Evolutionary conservation across 345 rosid species (phyloP).

Genomic region (Erodium maritimum): DNA sequence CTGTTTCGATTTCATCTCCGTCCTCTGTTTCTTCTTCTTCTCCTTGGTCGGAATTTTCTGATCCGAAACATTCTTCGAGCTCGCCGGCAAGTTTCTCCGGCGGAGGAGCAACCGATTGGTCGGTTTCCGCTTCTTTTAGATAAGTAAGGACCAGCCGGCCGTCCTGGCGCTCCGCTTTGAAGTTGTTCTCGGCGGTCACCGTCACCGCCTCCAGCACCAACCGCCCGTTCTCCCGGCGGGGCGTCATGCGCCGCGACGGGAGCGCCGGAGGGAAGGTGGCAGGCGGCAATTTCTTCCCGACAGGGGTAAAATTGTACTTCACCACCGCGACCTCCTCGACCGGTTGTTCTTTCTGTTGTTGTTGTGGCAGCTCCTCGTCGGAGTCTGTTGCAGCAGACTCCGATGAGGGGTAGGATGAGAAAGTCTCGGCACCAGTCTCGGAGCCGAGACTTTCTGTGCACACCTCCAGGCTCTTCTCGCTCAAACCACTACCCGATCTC

Average conservation of each 20-base stretch:
- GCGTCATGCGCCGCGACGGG: conserved; percentile 51
- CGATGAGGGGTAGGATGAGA: conserved; percentile 52
- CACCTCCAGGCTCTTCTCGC: conserved; percentile 64
- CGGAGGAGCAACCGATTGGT: conserved; percentile 3
- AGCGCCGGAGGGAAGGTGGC: conserved; percentile 78
- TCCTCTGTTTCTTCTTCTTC: conserved; percentile 17
- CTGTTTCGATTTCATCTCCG: conserved; percentile 15
- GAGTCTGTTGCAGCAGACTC: conserved; percentile 40
- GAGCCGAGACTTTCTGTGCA: conserved; percentile 99
- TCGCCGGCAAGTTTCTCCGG: conserved; percentile 1
- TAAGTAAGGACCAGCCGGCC: conserved; percentile 87
- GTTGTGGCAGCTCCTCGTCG: conserved; percentile 19
- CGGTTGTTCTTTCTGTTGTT: conserved; percentile 3
- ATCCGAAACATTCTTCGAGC: neutral
- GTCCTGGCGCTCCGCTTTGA: conserved; percentile 62
- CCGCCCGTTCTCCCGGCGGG: conserved; percentile 75
- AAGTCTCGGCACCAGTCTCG: conserved; percentile 86
- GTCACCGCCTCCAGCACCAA: conserved; percentile 85
- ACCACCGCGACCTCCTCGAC: conserved; percentile 1
- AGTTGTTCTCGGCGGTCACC: conserved; percentile 46
- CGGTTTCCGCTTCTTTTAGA: conserved; percentile 6
- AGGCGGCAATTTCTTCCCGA: conserved; percentile 15
- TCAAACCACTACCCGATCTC: conserved; percentile 47
- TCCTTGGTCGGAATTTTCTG: neutral
- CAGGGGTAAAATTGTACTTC: conserved; percentile 2